Evolutionary conservation across 805 yeast species (phyloP), one percentile per base, ranked within the genome.

Genomic region (Tetrapisispora taiwanensis): DNA sequence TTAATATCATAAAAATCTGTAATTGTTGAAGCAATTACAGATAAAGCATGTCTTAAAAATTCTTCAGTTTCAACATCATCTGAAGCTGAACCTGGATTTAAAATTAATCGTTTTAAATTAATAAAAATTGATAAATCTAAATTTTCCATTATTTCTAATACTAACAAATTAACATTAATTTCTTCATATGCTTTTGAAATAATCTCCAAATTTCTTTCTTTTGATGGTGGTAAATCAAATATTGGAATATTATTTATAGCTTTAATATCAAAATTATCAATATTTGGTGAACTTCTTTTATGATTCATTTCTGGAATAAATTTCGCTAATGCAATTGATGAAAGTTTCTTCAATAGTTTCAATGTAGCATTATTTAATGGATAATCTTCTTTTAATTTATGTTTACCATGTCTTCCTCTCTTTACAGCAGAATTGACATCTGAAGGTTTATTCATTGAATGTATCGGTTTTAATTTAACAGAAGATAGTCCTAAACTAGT

Each of bases 1-100:
- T 85, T 86, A 38, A 73, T 65, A 46, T 80, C 80, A 53, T 79
- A 74, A 56, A 83, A 85, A 41, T 84, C 92, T 13, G 79, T 67
- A 6, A 79, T 49, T 10, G 54, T 26, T 9, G 51, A 30, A 13
- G 55, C 50, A 9, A 51, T 44, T 1, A 55, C 44, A 12, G 53
- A 48, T 36, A 54, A 43, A 4, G 53, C 48, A 45, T 56, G 59
- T 26, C 53, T 52, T 34, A 56, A 46, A 35, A 58, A 53, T 35
- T 58, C 60, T 39, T 55, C 54, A 20, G 52, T 49, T 36, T 57
- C 62, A 7, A 39, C 39, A 32, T 54, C 60, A 34, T n/a, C 26
- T 15, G 30, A 18, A 14, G 17, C n/a, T 6, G 30, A 28, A 2
- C 3, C 47, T 22, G 51, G 52, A 13, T 44, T 43, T 15, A 48